Percentiles rank a stretch among this genome's conserved stretches.
Conservation (phyloP, 495 filamentous ascomycete genomes). For the Cudoniella acicularis region DNA sequence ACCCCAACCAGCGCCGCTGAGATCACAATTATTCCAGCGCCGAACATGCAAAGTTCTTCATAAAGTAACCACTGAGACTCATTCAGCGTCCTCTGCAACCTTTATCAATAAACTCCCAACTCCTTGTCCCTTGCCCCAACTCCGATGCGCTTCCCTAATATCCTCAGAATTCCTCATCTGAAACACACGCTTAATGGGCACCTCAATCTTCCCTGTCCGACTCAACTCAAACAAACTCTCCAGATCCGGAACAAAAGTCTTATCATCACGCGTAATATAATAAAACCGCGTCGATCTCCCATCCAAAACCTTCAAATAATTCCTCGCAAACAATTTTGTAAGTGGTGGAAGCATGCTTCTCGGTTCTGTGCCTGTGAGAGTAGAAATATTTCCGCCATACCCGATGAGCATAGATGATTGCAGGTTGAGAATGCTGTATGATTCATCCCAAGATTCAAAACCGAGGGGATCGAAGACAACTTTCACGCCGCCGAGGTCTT, state of each 20-base stretch:
- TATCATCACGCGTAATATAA: slow-evolving; percentile 31
- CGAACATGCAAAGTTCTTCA: no score
- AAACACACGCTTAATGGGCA: slow-evolving; percentile 38
- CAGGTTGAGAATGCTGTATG: slow-evolving; percentile 31
- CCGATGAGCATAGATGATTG: slow-evolving; percentile 17
- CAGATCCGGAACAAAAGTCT: slow-evolving; percentile 29
- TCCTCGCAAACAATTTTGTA: slow-evolving; percentile 26
- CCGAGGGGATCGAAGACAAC: slow-evolving; percentile 42
- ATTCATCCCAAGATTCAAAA: slow-evolving; percentile 43
- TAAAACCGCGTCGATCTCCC: slow-evolving; percentile 33
- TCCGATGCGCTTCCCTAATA: slow-evolving; percentile 35
- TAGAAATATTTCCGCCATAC: slow-evolving; percentile 25
- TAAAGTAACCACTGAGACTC: no score
- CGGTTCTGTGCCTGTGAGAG: slow-evolving; percentile 6
- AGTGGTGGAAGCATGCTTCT: slow-evolving; percentile 16
- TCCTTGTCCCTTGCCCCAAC: slow-evolving; percentile 32
- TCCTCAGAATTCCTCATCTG: slow-evolving; percentile 32
- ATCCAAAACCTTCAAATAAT: slow-evolving; percentile 20
- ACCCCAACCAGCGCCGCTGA: no score
- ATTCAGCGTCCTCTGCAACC: no score
- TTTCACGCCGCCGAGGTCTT: slow-evolving; percentile 35
- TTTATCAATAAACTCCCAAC: slow-evolving; percentile 37
- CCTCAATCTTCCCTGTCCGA: slow-evolving; percentile 31
- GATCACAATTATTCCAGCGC: no score
- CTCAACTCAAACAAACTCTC: slow-evolving; percentile 31